phyloP scores from a whole-genome alignment of 257 asterid genomes.

The Nicotiana knightiana region DNA sequence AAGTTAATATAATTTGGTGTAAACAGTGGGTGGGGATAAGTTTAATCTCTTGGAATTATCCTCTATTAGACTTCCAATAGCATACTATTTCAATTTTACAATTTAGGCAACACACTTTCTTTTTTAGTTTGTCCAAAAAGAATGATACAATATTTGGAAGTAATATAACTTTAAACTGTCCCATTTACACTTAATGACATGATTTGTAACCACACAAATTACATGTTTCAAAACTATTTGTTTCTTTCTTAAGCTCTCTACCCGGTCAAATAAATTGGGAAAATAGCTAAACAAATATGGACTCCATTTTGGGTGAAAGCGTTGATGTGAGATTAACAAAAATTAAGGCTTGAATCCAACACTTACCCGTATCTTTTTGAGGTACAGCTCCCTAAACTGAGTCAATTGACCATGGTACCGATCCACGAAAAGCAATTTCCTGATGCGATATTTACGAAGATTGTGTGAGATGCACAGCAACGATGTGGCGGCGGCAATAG shows the following conservation, averaged over 20 bases:
- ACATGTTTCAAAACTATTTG: no score
- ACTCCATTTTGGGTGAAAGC: not conserved
- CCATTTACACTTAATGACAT: no score
- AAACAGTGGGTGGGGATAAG: no score
- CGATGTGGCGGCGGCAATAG: constrained; percentile 57
- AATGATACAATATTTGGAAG: no score
- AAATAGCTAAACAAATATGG: no score
- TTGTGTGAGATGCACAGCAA: constrained; percentile 61
- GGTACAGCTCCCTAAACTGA: constrained; percentile 50
- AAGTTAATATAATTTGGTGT: no score
- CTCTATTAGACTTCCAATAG: not conserved
- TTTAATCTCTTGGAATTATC: not conserved
- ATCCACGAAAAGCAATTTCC: constrained; percentile 72
- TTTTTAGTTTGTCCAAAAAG: no score
- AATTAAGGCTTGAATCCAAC: not conserved
- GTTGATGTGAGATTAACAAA: not conserved
- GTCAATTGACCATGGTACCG: constrained; percentile 49
- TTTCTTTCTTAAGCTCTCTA: no score
- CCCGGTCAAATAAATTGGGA: no score
- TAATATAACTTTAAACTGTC: no score
- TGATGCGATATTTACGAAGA: constrained; percentile 55
- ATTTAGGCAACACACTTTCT: no score
- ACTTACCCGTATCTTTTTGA: constrained; percentile 56
- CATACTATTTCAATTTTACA: not conserved
- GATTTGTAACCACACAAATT: no score